Conservation (phyloP, 306 rosid species). For the Quercus cerris region DNA sequence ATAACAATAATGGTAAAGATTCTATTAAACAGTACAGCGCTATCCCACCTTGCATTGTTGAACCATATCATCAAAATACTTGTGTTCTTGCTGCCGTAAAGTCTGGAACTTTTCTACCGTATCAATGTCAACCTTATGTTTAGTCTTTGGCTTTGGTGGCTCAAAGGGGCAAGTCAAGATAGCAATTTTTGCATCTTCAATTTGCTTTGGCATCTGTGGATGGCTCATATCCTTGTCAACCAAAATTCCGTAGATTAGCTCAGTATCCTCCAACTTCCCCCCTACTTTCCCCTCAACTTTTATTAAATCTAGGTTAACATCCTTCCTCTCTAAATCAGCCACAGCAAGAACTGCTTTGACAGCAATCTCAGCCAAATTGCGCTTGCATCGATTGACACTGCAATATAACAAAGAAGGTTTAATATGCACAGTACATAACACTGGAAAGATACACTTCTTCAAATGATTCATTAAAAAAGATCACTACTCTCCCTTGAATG, state of each 20-base stretch:
- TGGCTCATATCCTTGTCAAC: constrained; percentile 99
- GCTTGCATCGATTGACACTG: constrained; percentile 96
- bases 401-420: constrained; percentile 23
- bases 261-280: constrained; percentile 92
- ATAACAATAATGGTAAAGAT: not conserved
- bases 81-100: constrained; percentile 69
- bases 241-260: constrained; percentile 84
- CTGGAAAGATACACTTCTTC: not conserved
- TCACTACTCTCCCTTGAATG: not conserved
- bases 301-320: constrained; percentile 82
- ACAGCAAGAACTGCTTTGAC: constrained; percentile 94
- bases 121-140: constrained; percentile 99
- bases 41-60: constrained; percentile 79
- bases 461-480: not conserved
- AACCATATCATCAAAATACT: constrained; percentile 98
- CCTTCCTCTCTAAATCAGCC: constrained; percentile 95
- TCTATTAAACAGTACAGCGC: not conserved
- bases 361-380: constrained; percentile 91
- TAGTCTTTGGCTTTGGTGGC: constrained; percentile 98
- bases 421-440: not conserved
- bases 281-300: constrained; percentile 99
- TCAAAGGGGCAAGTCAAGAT: constrained; percentile 98
- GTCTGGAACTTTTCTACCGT: constrained; percentile 95
- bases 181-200: constrained; percentile 91
- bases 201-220: constrained; percentile 98